Conservation (phyloP, 148 eudicot genomes). For the Rhododendron vialii region DNA sequence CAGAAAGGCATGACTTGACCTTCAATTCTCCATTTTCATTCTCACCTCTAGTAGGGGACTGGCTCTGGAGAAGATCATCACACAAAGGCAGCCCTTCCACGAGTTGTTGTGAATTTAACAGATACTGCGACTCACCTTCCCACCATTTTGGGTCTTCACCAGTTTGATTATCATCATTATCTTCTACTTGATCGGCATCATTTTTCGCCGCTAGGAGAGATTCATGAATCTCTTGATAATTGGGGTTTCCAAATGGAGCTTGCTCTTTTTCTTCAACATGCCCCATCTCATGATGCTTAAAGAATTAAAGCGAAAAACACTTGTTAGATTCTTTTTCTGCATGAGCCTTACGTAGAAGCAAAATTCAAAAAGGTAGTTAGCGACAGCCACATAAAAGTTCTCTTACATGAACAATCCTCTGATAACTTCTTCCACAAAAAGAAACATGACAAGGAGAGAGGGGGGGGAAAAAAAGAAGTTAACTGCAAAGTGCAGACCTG, state of each 20-base stretch:
- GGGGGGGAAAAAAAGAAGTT: background rate
- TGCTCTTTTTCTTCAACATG: slow-evolving; percentile 21
- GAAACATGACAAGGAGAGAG: background rate
- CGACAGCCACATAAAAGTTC: background rate
- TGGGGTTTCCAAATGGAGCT: slow-evolving; percentile 19
- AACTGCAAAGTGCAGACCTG: background rate
- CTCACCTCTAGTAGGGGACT: slow-evolving; percentile 48
- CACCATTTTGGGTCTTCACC: slow-evolving; percentile 58
- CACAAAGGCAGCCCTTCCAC: slow-evolving; percentile 71
- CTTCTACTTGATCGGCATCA: slow-evolving; percentile 20
- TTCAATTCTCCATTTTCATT: slow-evolving; percentile 18
- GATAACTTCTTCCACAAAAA: too few relatives aligned
- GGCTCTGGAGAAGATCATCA: slow-evolving; percentile 74
- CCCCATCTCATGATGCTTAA: slow-evolving; percentile 19
- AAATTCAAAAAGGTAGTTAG: background rate
- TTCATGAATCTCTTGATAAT: slow-evolving; percentile 16
- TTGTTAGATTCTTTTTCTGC: background rate
- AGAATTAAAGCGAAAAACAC: background rate
- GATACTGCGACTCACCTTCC: slow-evolving; percentile 59
- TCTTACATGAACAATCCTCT: background rate
- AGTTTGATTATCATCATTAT: slow-evolving; percentile 26
- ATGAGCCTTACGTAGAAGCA: background rate
- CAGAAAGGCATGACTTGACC: slow-evolving; percentile 43
- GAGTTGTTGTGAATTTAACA: slow-evolving; percentile 74
- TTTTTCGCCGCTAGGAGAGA: slow-evolving; percentile 17